Evolutionary conservation across 108 stramenopile species (phyloP).

Genomic region (Cyclostephanos tholiformis): DNA sequence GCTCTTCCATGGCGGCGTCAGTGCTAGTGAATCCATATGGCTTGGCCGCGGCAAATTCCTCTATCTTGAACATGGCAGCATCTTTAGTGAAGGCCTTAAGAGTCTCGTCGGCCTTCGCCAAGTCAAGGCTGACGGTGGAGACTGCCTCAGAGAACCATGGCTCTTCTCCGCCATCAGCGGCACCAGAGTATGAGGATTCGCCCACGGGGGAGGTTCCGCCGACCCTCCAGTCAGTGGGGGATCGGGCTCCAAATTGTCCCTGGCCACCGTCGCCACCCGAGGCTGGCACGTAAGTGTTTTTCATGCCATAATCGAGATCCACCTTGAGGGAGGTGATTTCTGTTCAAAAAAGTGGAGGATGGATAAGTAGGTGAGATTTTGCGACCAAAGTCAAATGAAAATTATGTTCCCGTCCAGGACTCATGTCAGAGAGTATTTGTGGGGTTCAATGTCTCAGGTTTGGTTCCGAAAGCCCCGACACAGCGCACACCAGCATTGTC

Average conservation of each 20-base stretch:
- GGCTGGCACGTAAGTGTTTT: conserved; percentile 84
- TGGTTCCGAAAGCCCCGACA: neutral
- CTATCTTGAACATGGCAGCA: conserved; percentile 87
- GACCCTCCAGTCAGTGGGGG: conserved; percentile 88
- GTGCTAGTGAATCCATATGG: conserved; percentile 62
- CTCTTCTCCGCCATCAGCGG: conserved; percentile 89
- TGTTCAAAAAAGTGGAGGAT: conserved; percentile 7
- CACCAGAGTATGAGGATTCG: conserved; percentile 76
- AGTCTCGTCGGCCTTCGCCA: conserved; percentile 84
- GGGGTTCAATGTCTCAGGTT: neutral
- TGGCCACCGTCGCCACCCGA: conserved; percentile 83
- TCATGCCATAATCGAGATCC: conserved; percentile 86
- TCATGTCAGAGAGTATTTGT: neutral
- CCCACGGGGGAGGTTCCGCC: conserved; percentile 90
- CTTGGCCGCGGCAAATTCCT: conserved; percentile 68
- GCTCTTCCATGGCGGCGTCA: conserved; percentile 70
- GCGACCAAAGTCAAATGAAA: neutral
- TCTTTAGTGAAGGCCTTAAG: conserved; percentile 92
- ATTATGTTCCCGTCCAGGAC: neutral
- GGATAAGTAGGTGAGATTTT: neutral
- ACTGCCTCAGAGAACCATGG: conserved; percentile 94
- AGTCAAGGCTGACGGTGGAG: conserved; percentile 86
- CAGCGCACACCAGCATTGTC: neutral
- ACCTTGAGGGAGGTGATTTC: conserved; percentile 49
- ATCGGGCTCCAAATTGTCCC: conserved; percentile 88